Percentiles rank a stretch among this genome's conserved stretches.
These are phyloP conservation scores for Venturiaceae sp. DNA, from an alignment of 2,329 filamentous ascomycete genomes.

Conservation along the genomic window DNA sequence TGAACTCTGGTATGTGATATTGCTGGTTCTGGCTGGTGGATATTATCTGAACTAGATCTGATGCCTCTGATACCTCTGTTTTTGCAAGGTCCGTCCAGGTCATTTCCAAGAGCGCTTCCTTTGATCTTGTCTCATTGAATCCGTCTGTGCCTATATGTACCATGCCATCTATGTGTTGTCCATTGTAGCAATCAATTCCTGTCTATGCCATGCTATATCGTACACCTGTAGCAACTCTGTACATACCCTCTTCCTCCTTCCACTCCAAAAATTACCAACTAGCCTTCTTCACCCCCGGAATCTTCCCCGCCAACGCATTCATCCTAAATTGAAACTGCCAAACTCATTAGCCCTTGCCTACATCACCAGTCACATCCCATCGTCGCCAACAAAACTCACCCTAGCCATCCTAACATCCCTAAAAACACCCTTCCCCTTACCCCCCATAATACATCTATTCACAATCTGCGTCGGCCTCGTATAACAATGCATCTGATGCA, in stretches of 20 bases:
- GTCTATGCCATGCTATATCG: neutral
- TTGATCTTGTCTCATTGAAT: too few relatives aligned
- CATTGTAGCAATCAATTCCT: neutral
- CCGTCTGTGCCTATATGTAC: too few relatives aligned
- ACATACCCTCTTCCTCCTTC: neutral
- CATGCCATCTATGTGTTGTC: neutral
- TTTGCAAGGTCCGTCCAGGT: too few relatives aligned
- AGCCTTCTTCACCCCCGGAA: constrained; percentile 92
- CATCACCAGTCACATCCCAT: neutral
- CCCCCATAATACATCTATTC: constrained; percentile 86
- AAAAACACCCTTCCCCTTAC: constrained; percentile 83
- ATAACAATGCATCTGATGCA: constrained; percentile 93
- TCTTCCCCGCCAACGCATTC: constrained; percentile 72
- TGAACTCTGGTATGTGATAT: neutral
- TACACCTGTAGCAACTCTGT: too few relatives aligned
- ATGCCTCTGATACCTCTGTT: too few relatives aligned
- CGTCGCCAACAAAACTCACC: constrained; percentile 47
- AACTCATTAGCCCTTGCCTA: neutral
- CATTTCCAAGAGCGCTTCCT: too few relatives aligned
- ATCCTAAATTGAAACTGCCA: constrained; percentile 82
- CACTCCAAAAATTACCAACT: constrained; percentile 63
- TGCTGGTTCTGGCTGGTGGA: too few relatives aligned
- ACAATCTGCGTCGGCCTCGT: constrained; percentile 88
- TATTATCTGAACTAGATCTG: too few relatives aligned
- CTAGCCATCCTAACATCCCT: constrained; percentile 86